phyloP scores from a whole-genome alignment of 345 rosid species.

The Durio zibethinus region DNA sequence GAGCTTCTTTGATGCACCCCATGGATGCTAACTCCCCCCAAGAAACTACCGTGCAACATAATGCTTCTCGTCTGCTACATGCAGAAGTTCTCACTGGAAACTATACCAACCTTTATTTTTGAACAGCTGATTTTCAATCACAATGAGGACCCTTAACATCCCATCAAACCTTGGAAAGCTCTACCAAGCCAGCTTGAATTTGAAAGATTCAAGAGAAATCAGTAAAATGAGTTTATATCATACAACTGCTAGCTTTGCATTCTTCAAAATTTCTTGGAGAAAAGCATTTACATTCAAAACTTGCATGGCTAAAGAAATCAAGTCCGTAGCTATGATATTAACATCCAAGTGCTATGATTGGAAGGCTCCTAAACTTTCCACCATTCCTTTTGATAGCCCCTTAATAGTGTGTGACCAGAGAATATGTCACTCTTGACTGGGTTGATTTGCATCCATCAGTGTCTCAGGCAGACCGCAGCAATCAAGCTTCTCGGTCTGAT shows the following conservation, averaged over 20 bases:
- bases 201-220: neutral
- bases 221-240: neutral
- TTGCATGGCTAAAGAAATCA: neutral
- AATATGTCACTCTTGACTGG: conserved; percentile 16
- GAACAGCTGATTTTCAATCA: neutral
- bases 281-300: neutral
- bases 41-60: neutral
- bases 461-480: conserved; percentile 9
- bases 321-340: neutral
- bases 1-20: conserved; percentile 16
- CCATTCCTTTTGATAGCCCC: neutral
- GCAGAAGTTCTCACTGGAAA: conserved; percentile 11
- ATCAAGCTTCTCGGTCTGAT: conserved; percentile 20
- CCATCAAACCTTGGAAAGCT: neutral
- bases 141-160: neutral
- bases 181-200: neutral
- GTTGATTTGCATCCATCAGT: conserved; percentile 13
- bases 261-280: neutral
- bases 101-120: conserved; percentile 3
- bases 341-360: neutral
- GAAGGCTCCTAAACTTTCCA: neutral
- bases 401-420: neutral
- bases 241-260: neutral
- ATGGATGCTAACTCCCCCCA: neutral
- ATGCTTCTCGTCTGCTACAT: neutral